A percentile compares a stretch with the other conserved stretches of the same genome.
Evolutionary conservation across 139 green algal genomes (phyloP).

Genomic region (Marvania coccoides): DNA sequence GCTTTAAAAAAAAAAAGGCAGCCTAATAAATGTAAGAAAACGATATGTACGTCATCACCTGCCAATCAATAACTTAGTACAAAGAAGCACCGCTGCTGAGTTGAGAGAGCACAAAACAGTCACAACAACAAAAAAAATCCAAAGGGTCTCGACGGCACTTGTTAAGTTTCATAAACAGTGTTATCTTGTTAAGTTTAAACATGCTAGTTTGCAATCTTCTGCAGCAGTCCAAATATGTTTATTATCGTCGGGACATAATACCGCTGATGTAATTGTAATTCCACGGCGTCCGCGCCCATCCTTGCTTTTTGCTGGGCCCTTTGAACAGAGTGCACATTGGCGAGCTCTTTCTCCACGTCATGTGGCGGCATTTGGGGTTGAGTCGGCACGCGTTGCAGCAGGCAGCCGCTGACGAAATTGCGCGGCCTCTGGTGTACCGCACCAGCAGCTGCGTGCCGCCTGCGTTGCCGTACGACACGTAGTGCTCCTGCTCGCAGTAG

Average conservation of each 20-base stretch:
- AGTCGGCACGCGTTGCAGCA: background rate
- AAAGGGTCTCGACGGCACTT: too few species aligned
- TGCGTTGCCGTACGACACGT: background rate
- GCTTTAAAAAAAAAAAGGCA: too few species aligned
- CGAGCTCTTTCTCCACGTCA: background rate
- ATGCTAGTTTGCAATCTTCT: too few species aligned
- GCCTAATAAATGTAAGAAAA: too few species aligned
- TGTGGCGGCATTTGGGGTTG: background rate
- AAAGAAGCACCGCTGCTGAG: too few species aligned
- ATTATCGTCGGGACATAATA: background rate
- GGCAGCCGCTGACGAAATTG: background rate
- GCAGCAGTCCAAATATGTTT: too few species aligned
- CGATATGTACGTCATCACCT: too few species aligned
- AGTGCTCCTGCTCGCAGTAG: background rate
- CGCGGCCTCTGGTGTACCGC: background rate
- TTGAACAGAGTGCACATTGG: background rate
- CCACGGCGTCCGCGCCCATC: background rate
- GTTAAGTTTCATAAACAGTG: too few species aligned
- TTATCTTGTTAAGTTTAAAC: too few species aligned
- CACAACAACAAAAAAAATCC: too few species aligned
- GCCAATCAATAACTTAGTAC: too few species aligned
- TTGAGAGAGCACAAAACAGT: too few species aligned
- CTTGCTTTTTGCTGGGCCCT: background rate
- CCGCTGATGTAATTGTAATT: background rate
- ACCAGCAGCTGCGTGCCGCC: background rate